Base-by-base conservation (phyloP, 139 green algal species). In the Tetraselmis striata region DNA sequence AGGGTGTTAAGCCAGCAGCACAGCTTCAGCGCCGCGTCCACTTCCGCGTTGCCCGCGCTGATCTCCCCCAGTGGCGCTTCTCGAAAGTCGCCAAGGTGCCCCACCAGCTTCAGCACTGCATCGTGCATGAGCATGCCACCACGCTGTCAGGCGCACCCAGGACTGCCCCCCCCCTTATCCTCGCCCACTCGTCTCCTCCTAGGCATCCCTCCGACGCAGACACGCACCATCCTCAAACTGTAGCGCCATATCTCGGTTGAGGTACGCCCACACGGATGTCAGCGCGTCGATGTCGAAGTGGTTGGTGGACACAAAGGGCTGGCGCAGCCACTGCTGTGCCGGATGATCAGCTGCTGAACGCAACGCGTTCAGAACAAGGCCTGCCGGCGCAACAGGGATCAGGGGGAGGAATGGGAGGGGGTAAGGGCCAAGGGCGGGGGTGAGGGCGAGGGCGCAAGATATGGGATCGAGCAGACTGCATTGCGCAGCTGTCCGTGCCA, bases 261-360 rank as follows among this genome's bases (percentile, higher is more conserved):
- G 83, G 59, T 86, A 90, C 32, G 77, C 84, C 90, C 90, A 95
- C 25, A 91, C 82, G n/a, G 86, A 86, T 29, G 94, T 86, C 80
- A 95, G 90, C 23, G 80, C 84, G 83, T 95, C 92, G 0, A 87
- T 84, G 67, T 95, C 92, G 76, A 95, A 95, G 77, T 95, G 92
- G 80, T 95, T 94, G 22, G 89, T 91, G 22, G 82, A 87, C 1
- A 94, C 83, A 0, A 79, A 32, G 0, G 81, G 78, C 67, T 79
- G 32, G 59, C 86, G 75, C 30, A 84, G 30, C 31, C 78, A 84
- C 24, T 82, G 24, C 75, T 79, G 30, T 1, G 78, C 29, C 78
- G 1, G 76, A n/a, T 58, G 79, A 58, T 0, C 78, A 32, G 11
- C 2, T 18, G 29, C 11, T 2, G n/a, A 29, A 22, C 85, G 80